Percentiles rank a stretch among this genome's conserved stretches.
Conservation (phyloP, 1,139 yeast genomes). For the Debaryomyces fabryi region DNA sequence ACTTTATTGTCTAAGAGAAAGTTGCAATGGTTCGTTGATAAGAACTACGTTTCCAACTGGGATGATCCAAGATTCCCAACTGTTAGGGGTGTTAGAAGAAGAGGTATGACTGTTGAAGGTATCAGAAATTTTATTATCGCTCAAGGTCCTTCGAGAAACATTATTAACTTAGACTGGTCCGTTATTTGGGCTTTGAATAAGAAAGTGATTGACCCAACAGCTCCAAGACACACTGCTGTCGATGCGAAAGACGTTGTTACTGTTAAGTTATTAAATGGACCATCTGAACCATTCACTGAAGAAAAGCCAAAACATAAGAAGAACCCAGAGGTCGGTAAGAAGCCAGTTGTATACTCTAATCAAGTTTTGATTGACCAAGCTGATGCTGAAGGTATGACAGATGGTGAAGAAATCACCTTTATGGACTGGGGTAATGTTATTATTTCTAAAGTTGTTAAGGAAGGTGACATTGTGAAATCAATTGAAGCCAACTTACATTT, state of each 20-base stretch:
- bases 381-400: slow-evolving; percentile 70
- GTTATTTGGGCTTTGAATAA: slow-evolving; percentile 92
- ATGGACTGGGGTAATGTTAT: slow-evolving; percentile 98
- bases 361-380: slow-evolving; percentile 75
- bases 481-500: slow-evolving; percentile 77
- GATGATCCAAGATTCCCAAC: slow-evolving; percentile 97
- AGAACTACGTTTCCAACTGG: slow-evolving; percentile 79
- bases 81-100: slow-evolving; percentile 91
- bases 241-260: slow-evolving; percentile 58
- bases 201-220: slow-evolving; percentile 87
- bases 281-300: slow-evolving; percentile 60
- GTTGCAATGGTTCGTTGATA: slow-evolving; percentile 94
- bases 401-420: slow-evolving; percentile 79
- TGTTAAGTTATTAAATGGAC: slow-evolving; percentile 65
- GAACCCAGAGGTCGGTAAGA: slow-evolving; percentile 81
- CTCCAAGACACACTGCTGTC: slow-evolving; percentile 86
- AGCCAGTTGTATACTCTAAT: slow-evolving; percentile 67
- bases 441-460: slow-evolving; percentile 65
- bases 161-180: slow-evolving; percentile 89
- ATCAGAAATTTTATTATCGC: slow-evolving; percentile 82
- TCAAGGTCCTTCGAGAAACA: slow-evolving; percentile 93
- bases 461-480: slow-evolving; percentile 53
- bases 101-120: slow-evolving; percentile 97
- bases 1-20: slow-evolving; percentile 89
- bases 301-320: slow-evolving; percentile 88